Evolutionary conservation across 1,284 basidiomycete species (phyloP).

Genomic region (Earliella scabrosa): DNA sequence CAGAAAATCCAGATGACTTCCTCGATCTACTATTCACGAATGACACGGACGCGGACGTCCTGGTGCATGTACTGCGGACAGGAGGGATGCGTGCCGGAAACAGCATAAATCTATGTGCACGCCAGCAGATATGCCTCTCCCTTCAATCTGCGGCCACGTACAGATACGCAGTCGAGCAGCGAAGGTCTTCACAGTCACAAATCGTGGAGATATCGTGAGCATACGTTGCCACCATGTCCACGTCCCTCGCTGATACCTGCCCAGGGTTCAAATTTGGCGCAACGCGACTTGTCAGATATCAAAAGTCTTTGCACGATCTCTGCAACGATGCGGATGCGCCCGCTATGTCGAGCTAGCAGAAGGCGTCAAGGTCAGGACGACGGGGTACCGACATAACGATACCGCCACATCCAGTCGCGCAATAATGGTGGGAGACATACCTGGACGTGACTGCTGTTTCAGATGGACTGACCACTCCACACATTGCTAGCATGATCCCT

Average conservation of each 20-base stretch:
- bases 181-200: conserved; percentile 15
- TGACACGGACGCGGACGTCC: conserved; percentile 42
- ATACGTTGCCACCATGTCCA: not conserved
- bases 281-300: conserved; percentile 43
- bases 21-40: conserved; percentile 55
- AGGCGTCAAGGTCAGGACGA: conserved; percentile 12
- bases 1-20: conserved; percentile 51
- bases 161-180: conserved; percentile 32
- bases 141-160: conserved; percentile 36
- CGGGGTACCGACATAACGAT: not conserved
- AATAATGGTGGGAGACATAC: not conserved
- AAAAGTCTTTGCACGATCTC: conserved; percentile 35
- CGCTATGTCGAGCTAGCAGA: conserved; percentile 9
- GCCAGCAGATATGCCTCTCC: conserved; percentile 34
- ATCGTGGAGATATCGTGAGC: conserved; percentile 40
- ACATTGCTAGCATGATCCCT: conserved; percentile 4
- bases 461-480: not conserved
- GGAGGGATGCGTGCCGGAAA: conserved; percentile 25
- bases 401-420: not conserved
- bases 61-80: conserved; percentile 38
- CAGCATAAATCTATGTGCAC: conserved; percentile 28
- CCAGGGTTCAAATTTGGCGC: conserved; percentile 47
- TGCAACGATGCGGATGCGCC: conserved; percentile 7
- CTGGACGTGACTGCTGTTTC: not conserved
- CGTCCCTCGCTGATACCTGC: not conserved